phyloP scores from a whole-genome alignment of 2,329 filamentous ascomycete species.

The Paecilomyces fulvus region DNA sequence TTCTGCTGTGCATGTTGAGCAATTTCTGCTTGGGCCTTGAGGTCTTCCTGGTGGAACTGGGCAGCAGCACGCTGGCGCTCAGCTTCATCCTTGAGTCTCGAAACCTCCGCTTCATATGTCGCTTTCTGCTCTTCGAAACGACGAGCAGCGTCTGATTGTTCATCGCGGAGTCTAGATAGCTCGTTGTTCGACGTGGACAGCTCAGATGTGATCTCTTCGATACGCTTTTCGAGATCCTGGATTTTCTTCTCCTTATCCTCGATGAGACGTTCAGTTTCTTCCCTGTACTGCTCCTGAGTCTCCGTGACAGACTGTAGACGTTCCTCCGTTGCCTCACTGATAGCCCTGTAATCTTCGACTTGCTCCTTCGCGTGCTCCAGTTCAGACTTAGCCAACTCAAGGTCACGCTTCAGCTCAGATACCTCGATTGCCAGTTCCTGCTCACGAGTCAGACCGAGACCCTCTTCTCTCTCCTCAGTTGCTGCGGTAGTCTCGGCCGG shows the following conservation, averaged over 20 bases:
- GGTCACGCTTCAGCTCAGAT: slow-evolving; percentile 75
- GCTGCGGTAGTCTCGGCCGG: slow-evolving; percentile 30
- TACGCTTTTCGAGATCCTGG: slow-evolving; percentile 69
- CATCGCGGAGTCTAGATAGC: slow-evolving; percentile 68
- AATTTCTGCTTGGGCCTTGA: slow-evolving; percentile 89
- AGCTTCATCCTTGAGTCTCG: slow-evolving; percentile 73
- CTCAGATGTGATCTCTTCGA: slow-evolving; percentile 77
- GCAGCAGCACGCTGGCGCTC: slow-evolving; percentile 71
- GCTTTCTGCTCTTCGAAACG: slow-evolving; percentile 75
- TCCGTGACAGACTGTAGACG: slow-evolving; percentile 70
- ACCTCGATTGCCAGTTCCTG: slow-evolving; percentile 79
- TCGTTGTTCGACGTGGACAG: slow-evolving; percentile 74
- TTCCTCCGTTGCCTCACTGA: slow-evolving; percentile 82
- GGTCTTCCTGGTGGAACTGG: slow-evolving; percentile 79
- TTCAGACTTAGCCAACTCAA: slow-evolving; percentile 72
- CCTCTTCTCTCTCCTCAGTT: slow-evolving; percentile 43
- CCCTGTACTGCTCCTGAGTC: slow-evolving; percentile 77
- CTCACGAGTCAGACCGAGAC: slow-evolving; percentile 53
- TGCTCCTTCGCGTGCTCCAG: slow-evolving; percentile 73
- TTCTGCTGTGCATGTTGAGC: slow-evolving; percentile 87
- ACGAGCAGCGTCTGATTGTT: slow-evolving; percentile 64
- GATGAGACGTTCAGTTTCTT: slow-evolving; percentile 70
- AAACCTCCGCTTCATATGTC: slow-evolving; percentile 68
- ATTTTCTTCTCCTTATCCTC: slow-evolving; percentile 72
- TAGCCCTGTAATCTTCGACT: slow-evolving; percentile 77